Evolutionary conservation across 441 rosid genomes (phyloP), one percentile per base, ranked within the genome.

Genomic region (Biscutella laevigata): DNA sequence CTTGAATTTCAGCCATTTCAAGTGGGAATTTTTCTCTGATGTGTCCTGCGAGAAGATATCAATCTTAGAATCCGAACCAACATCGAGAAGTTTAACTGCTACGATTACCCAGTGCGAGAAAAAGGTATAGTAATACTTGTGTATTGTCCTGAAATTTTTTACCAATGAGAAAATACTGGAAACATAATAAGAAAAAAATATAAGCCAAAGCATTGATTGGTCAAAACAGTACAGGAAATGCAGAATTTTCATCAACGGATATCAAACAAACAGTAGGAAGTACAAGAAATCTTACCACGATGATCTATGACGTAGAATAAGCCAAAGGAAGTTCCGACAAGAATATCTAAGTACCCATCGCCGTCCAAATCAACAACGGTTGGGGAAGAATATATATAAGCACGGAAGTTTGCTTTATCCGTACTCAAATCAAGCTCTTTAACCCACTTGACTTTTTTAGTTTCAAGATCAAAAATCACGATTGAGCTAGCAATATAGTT

Each of bases 1-100:
- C 97, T 77, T 89, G 96, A 61, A 94, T 89, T 80, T 94, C 99
- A 21, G 96, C 97, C 99, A 94, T 87, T 79, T 87, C 94, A 50
- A 89, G 94, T 43, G 99, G 97, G 64, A 94, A 94, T 2, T 82
- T 86, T 69, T 83, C 75, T 72, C 97, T 79, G 54, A 83, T 42
- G 41, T 80, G 74, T 38, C 99, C 99, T 94, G 77, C 37, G 66
- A 46, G 66, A 33, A 52, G 45, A 25, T 21, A 51, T 63, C 8
- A 51, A 48, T 27, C 69, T 55, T 26, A 72, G 56, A 37, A 53
- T 62, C 68, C 39, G 61, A 48, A 30, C 10, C 59, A 35, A 54
- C 52, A 61, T 37, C 38, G 14, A 52, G 36, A 72, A 46, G 21
- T 52, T 44, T 50, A 44, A 34, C 29, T 47, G 33, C 40, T 30